phyloP scores from a whole-genome alignment of 352 stramenopile genomes.

The Aphanomyces euteiches region DNA sequence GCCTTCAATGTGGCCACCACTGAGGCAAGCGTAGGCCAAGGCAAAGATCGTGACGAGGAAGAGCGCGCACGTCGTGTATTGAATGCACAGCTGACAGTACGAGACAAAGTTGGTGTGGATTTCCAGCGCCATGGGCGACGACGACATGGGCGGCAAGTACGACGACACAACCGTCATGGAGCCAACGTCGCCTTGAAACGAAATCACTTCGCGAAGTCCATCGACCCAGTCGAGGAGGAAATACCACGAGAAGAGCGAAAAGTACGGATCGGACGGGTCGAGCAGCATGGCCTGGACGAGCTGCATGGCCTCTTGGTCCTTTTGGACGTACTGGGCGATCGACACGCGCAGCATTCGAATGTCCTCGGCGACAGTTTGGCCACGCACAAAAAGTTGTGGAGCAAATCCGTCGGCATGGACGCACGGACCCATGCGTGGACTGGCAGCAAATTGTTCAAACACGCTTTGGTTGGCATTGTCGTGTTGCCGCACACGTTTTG shows the following conservation, averaged over 20 bases:
- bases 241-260: slow-evolving; percentile 9
- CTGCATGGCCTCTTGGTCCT: background rate
- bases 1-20: slow-evolving; percentile 6
- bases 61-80: slow-evolving; percentile 5
- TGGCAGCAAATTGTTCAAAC: background rate
- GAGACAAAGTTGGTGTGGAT: background rate
- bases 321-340: background rate
- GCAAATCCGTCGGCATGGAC: background rate
- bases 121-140: background rate
- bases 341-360: background rate
- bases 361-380: background rate
- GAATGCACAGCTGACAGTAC: background rate
- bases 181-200: slow-evolving; percentile 5
- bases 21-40: background rate
- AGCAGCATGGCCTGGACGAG: background rate
- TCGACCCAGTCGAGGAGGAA: slow-evolving; percentile 18
- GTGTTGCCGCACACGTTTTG: background rate
- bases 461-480: background rate
- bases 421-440: background rate
- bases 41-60: background rate
- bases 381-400: background rate
- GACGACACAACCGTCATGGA: background rate
- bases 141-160: background rate
- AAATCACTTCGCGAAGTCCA: slow-evolving; percentile 11
- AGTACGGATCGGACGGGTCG: background rate